These are phyloP conservation scores for Zasmidium angulare DNA, from an alignment of 2,329 filamentous ascomycete genomes.

Conservation along the genomic window DNA sequence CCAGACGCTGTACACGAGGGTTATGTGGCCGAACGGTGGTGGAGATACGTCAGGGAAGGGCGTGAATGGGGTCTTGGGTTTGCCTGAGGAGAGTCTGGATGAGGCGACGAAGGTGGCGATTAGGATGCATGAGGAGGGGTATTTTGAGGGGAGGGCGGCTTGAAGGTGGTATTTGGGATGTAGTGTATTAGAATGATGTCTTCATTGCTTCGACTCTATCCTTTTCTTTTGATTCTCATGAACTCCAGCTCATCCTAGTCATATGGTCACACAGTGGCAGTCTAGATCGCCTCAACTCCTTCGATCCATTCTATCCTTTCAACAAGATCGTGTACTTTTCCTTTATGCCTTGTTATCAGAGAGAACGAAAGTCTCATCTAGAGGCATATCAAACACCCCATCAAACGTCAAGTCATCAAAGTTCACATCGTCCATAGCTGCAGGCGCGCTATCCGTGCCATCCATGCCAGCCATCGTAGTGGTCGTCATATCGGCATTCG, in stretches of 20 bases:
- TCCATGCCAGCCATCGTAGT: slow-evolving; percentile 1
- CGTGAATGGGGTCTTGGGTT: slow-evolving; percentile 55
- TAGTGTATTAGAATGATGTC: background rate
- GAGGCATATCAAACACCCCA: slow-evolving; percentile 29
- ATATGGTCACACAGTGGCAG: background rate
- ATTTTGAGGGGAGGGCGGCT: background rate
- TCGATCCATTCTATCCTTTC: background rate
- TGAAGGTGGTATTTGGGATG: background rate
- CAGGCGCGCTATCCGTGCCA: slow-evolving; percentile 24
- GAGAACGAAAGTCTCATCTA: slow-evolving; percentile 20
- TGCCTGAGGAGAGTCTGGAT: slow-evolving; percentile 61
- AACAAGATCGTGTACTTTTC: too few species aligned
- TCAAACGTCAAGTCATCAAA: slow-evolving; percentile 17
- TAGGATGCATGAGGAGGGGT: slow-evolving; percentile 24
- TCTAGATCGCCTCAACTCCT: background rate
- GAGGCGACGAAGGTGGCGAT: slow-evolving; percentile 53
- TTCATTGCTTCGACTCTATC: background rate
- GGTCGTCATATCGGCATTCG: slow-evolving; percentile 3
- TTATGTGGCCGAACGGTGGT: slow-evolving; percentile 45
- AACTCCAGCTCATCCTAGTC: background rate
- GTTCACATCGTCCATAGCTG: slow-evolving; percentile 21
- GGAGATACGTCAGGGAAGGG: slow-evolving; percentile 41
- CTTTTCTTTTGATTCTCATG: background rate
- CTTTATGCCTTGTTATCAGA: background rate
- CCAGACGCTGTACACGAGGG: slow-evolving; percentile 55